Percentiles rank a stretch among this genome's conserved stretches.
phyloP scores from a whole-genome alignment of 192 early-diverging fungal species.

The Coemansia asiatica region DNA sequence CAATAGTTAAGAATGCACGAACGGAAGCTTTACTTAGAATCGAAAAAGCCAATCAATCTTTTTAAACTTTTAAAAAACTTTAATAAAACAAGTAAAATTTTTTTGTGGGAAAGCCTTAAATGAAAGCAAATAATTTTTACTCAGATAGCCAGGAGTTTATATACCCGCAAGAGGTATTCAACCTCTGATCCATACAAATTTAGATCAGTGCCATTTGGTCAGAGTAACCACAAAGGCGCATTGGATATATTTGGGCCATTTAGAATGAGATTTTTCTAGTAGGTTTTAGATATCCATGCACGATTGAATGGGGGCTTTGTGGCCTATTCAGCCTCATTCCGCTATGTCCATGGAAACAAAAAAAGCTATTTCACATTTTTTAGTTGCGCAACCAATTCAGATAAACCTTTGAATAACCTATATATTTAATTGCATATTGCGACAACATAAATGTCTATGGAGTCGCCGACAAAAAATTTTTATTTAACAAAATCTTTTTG shows the following conservation, averaged over 20 bases:
- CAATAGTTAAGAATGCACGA: not conserved
- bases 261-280: not conserved
- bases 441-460: no score
- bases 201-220: no score
- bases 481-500: no score
- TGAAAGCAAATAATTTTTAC: no score
- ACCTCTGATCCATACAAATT: no score
- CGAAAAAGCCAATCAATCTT: not conserved
- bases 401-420: not conserved
- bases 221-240: no score
- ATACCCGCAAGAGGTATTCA: no score
- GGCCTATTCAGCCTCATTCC: not conserved
- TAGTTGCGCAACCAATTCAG: not conserved
- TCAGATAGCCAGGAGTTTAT: no score
- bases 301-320: not conserved
- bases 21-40: not conserved
- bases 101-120: no score
- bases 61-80: no score
- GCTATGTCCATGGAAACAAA: not conserved
- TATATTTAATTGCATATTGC: no score
- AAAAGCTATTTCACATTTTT: not conserved
- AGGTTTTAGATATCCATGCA: not conserved
- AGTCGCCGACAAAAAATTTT: not conserved
- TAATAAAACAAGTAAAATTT: no score
- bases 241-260: not conserved